Evolutionary conservation across 2,329 filamentous ascomycete species (phyloP).

Genomic region (Paraconiothyrium sp.): DNA sequence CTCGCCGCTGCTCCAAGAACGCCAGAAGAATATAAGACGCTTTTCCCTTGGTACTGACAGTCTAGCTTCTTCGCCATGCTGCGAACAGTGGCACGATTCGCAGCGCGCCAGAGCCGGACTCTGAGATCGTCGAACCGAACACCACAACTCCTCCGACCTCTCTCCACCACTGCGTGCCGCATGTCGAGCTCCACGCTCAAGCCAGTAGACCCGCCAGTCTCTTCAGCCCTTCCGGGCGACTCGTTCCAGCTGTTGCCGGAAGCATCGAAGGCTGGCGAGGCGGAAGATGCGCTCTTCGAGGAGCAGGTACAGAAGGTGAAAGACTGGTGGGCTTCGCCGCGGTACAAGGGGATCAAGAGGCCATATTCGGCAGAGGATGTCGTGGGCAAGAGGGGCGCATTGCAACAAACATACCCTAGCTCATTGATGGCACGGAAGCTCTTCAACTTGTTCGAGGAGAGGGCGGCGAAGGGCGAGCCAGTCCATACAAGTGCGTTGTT

Average conservation of each 20-base stretch:
- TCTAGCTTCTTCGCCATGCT: constrained; percentile 41
- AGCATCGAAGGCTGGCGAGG: constrained; percentile 76
- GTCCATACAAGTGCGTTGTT: constrained; percentile 83
- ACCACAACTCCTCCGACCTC: constrained; percentile 45
- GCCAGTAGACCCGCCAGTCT: constrained; percentile 69
- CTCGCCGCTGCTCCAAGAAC: constrained; percentile 14
- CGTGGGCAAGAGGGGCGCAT: constrained; percentile 88
- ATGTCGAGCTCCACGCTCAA: constrained; percentile 65
- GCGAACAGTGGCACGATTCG: constrained; percentile 47
- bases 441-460: constrained; percentile 85
- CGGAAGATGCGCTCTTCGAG: constrained; percentile 87
- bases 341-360: constrained; percentile 88
- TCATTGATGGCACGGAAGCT: constrained; percentile 95
- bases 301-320: constrained; percentile 85
- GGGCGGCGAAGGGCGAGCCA: constrained; percentile 80
- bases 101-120: constrained; percentile 48
- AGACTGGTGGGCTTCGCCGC: constrained; percentile 87
- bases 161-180: constrained; percentile 55
- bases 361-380: constrained; percentile 92
- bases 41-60: constrained; percentile 21
- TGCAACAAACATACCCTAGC: constrained; percentile 88
- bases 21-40: constrained; percentile 17
- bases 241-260: constrained; percentile 87
- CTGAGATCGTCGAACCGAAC: constrained; percentile 35
- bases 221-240: constrained; percentile 71